Percentiles rank a stretch among this genome's conserved stretches.
Conservation (phyloP, 2,329 filamentous ascomycete genomes). For the Diplodia seriata region DNA sequence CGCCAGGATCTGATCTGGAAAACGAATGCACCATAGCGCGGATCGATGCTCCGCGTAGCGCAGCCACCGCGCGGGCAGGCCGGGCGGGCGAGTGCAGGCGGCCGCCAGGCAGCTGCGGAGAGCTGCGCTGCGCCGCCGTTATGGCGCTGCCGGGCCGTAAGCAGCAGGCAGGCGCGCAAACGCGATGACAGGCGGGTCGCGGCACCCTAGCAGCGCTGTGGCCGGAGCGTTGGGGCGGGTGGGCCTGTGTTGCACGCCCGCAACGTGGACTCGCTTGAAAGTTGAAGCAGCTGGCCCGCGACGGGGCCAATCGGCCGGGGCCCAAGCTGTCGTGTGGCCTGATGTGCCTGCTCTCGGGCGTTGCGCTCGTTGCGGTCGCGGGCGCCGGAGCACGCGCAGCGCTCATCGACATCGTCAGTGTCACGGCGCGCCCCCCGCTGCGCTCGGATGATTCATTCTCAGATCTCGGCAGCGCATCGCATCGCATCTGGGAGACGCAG, state of each 20-base stretch:
- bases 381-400: constrained; percentile 21
- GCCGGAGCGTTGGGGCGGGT: constrained; percentile 21
- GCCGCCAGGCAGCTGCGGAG: neutral
- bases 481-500: constrained; percentile 21
- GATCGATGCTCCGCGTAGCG: constrained; percentile 16
- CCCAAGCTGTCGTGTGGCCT: constrained; percentile 26
- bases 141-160: constrained; percentile 14
- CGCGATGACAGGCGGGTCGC: constrained; percentile 26
- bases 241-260: constrained; percentile 20
- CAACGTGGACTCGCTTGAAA: constrained; percentile 32
- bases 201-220: constrained; percentile 10
- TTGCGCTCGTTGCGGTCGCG: neutral
- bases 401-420: constrained; percentile 27
- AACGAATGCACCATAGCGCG: constrained; percentile 28
- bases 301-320: constrained; percentile 17
- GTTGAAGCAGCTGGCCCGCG: constrained; percentile 16
- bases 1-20: constrained; percentile 36
- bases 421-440: constrained; percentile 19
- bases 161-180: constrained; percentile 8
- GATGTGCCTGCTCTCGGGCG: constrained; percentile 14
- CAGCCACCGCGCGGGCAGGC: constrained; percentile 1
- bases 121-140: constrained; percentile 7
- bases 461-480: constrained; percentile 27
- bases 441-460: constrained; percentile 29
- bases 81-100: neutral